Evolutionary conservation across 192 early-diverging fungal genomes (phyloP), one percentile per base, ranked within the genome.

Genomic region (Gorgonomyces haynaldii): DNA sequence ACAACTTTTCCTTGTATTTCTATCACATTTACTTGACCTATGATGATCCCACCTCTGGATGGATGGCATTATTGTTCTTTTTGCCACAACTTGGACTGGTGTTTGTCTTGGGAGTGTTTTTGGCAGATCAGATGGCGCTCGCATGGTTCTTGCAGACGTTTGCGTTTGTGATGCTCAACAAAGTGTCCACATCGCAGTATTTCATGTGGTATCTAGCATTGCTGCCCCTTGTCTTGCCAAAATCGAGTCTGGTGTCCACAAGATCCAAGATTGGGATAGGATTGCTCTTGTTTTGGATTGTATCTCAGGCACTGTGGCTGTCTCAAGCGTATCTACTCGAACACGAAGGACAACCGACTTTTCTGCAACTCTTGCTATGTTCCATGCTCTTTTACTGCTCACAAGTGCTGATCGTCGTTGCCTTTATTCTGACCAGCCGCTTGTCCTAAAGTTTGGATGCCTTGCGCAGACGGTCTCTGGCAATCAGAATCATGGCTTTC

Each of bases 171-270:
- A 79, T 84, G 19, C 84, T 83, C 55, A 95, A 99, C 70, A 96
- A 96, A 69, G 96, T 96, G 40, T 86, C 83, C 60, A 98, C 96
- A 0, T 83, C 91, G 17, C 88, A 91, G 83, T 97, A 98, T 54
- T 98, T 98, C 60, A 94, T 98, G 89, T 98, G 95, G 95, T 96
- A 96, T 57, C 76, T 95, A 12, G 89, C 86, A 62, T 69, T 93
- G 15, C 62, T 96, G 21, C 95, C 95, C 17, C 52, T 96, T 6
- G 69, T 94, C 12, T 67, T 93, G 50, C 90, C 85, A 10, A 74
- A 57, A 25, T 81, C 65, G 26, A 50, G 53, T 4, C 52, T 80
- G 15, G 49, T 83, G 8, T 42, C 51, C 24, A 67, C 66, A 9
- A 27, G 37, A 20, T 44, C 56, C 54, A 53, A 42, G 54, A 60